These are phyloP conservation scores for Puccinellia tenuiflora DNA, from an alignment of 176 grass and related monocot species.

Conservation along the genomic window DNA sequence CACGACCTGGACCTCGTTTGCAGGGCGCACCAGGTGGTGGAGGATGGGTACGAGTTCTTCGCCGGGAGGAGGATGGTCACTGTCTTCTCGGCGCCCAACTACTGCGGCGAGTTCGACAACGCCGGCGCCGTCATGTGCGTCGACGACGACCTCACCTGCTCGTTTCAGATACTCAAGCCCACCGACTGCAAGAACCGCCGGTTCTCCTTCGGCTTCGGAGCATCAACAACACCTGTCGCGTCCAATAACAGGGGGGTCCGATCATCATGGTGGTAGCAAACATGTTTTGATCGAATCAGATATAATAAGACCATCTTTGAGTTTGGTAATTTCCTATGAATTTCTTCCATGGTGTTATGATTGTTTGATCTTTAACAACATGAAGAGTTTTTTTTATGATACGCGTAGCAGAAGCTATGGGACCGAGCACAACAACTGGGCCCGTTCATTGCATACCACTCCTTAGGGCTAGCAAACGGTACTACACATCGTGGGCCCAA, in stretches of 20 bases:
- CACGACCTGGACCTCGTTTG: slow-evolving; percentile 65
- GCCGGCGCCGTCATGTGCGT: slow-evolving; percentile 36
- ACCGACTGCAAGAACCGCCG: not conserved
- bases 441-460: too few relatives aligned
- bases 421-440: too few relatives aligned
- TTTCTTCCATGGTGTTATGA: too few relatives aligned
- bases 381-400: too few relatives aligned
- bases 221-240: accelerated
- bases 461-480: too few relatives aligned
- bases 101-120: slow-evolving; percentile 53
- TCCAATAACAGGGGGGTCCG: not conserved
- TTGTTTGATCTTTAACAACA: too few relatives aligned
- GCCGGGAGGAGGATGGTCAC: slow-evolving; percentile 23
- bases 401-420: too few relatives aligned
- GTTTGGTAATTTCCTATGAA: not conserved
- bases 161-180: slow-evolving; percentile 29
- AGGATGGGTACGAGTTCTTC: slow-evolving; percentile 48
- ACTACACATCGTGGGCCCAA: too few relatives aligned
- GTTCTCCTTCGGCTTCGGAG: not conserved
- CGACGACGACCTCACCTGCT: slow-evolving; percentile 39
- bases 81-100: slow-evolving; percentile 45
- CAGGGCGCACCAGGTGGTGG: slow-evolving; percentile 58
- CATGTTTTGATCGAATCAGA: not conserved
- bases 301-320: not conserved
- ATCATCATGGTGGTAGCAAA: not conserved